A percentile compares a stretch with the other conserved stretches of the same genome.
phyloP scores from a whole-genome alignment of 345 rosid genomes.

The Bruguiera sexangula region DNA sequence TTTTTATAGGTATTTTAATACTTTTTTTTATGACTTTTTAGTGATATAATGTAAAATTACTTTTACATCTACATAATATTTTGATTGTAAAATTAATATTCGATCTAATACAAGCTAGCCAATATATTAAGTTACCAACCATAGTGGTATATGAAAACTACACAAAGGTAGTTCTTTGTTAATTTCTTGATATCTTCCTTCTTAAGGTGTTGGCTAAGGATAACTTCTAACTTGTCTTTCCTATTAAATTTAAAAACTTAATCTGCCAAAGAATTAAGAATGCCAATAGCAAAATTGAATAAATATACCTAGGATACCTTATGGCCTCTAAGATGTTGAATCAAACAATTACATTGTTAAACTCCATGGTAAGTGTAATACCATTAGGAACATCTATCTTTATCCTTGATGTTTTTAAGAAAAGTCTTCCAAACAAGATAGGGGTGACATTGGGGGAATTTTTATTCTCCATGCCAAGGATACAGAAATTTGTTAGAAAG shows the following conservation, averaged over 20 bases:
- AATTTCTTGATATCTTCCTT: too few relatives aligned
- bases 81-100: too few relatives aligned
- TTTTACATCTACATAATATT: too few relatives aligned
- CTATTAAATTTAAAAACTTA: neutral
- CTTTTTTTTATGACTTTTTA: too few relatives aligned
- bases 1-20: too few relatives aligned
- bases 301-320: neutral
- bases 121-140: too few relatives aligned
- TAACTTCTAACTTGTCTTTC: neutral
- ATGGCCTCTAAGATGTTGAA: neutral
- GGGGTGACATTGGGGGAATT: neutral
- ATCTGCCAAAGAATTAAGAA: neutral
- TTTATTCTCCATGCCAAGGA: neutral
- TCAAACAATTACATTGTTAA: neutral
- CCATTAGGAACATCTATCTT: neutral
- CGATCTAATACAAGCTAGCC: too few relatives aligned
- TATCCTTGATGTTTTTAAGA: neutral
- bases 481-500: neutral
- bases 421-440: neutral
- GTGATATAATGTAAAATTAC: too few relatives aligned
- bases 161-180: too few relatives aligned
- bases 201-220: too few relatives aligned
- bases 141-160: too few relatives aligned
- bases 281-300: neutral
- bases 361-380: neutral